phyloP scores from a whole-genome alignment of 2,329 filamentous ascomycete species.

The Calonectria montana region DNA sequence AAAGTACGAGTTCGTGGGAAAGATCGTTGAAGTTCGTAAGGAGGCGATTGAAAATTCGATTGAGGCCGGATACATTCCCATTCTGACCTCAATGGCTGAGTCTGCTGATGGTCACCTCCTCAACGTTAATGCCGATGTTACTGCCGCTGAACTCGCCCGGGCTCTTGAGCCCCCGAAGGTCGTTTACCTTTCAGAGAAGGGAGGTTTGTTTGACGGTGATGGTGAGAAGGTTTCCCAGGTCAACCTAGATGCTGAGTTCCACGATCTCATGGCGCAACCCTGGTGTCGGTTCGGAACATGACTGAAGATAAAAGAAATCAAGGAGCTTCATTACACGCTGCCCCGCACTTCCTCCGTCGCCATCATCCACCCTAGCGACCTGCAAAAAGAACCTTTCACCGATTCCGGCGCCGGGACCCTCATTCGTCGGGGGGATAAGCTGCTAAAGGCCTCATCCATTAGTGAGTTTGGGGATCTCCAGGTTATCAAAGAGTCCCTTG shows the following conservation, averaged over 20 bases:
- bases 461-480: slow-evolving; percentile 80
- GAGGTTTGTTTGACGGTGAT: slow-evolving; percentile 92
- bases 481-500: slow-evolving; percentile 83
- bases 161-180: slow-evolving; percentile 95
- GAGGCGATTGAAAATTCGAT: slow-evolving; percentile 92
- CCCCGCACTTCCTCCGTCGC: slow-evolving; percentile 94
- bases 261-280: slow-evolving; percentile 89
- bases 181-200: slow-evolving; percentile 97
- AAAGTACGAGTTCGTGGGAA: slow-evolving; percentile 95
- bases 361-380: slow-evolving; percentile 94
- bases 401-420: slow-evolving; percentile 94
- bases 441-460: slow-evolving; percentile 78
- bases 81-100: slow-evolving; percentile 97
- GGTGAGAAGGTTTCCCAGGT: slow-evolving; percentile 95
- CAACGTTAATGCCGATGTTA: slow-evolving; percentile 98
- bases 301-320: slow-evolving; percentile 97
- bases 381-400: slow-evolving; percentile 97
- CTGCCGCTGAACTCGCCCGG: slow-evolving; percentile 90
- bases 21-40: slow-evolving; percentile 93
- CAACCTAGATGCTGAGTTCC: slow-evolving; percentile 96
- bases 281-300: slow-evolving; percentile 97
- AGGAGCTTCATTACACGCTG: slow-evolving; percentile 90
- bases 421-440: slow-evolving; percentile 90
- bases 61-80: slow-evolving; percentile 88
- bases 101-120: slow-evolving; percentile 90